phyloP scores from a whole-genome alignment of 2,329 filamentous ascomycete genomes.

The Canariomyces notabilis region DNA sequence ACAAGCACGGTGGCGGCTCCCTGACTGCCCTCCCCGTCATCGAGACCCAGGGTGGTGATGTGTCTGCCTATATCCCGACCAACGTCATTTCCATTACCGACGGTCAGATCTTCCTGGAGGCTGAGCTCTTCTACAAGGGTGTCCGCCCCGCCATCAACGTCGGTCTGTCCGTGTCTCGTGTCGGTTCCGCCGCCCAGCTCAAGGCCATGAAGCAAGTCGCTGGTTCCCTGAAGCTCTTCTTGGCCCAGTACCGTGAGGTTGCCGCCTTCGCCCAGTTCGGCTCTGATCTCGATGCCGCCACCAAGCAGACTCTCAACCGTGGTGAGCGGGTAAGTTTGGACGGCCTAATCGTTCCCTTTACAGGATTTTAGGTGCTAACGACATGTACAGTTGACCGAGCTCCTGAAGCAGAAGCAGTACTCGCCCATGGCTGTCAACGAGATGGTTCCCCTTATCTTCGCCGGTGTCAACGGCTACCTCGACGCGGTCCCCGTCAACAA shows the following conservation, averaged over 20 bases:
- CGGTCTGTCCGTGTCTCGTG: constrained; percentile 99
- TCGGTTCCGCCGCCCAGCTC: constrained; percentile 98
- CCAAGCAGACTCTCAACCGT: constrained; percentile 96
- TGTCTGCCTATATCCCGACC: constrained; percentile 99
- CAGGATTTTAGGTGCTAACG: constrained; percentile 28
- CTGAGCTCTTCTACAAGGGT: constrained; percentile 99
- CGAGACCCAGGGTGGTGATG: constrained; percentile 99
- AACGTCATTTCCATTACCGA: constrained; percentile 99
- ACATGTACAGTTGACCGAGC: constrained; percentile 69
- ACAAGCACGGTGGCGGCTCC: constrained; percentile 90
- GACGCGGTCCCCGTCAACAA: constrained; percentile 84
- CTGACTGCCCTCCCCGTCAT: constrained; percentile 96
- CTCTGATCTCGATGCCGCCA: constrained; percentile 97
- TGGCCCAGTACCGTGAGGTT: constrained; percentile 99
- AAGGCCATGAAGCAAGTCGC: constrained; percentile 99
- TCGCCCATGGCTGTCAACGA: constrained; percentile 97
- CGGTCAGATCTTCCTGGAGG: constrained; percentile 99
- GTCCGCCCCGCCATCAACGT: constrained; percentile 99
- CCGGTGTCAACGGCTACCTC: constrained; percentile 96
- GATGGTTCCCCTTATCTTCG: constrained; percentile 99
- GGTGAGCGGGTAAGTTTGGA: constrained; percentile 85
- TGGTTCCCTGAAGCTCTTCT: constrained; percentile 99
- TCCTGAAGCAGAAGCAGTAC: constrained; percentile 99
- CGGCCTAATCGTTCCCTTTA: too few species aligned
- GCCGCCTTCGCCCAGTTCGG: constrained; percentile 99